Evolutionary conservation across 2,329 filamentous ascomycete species (phyloP).

Genomic region (Polychaeton citri): DNA sequence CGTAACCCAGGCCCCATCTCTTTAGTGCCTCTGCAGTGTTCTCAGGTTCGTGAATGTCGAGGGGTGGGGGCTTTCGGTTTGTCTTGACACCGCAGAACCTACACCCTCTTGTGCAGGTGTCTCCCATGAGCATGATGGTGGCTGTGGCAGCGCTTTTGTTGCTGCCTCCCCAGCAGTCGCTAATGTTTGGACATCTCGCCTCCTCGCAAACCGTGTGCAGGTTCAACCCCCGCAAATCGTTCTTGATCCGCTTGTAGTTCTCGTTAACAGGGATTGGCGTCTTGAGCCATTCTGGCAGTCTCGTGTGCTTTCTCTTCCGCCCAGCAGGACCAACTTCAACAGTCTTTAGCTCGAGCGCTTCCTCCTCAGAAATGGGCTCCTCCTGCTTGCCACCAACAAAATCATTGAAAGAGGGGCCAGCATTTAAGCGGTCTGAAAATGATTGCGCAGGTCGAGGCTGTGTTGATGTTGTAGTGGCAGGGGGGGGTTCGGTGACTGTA

Average conservation of each 20-base stretch:
- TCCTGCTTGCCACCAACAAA: slow-evolving; percentile 38
- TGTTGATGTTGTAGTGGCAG: slow-evolving; percentile 18
- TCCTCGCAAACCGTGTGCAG: slow-evolving; percentile 97
- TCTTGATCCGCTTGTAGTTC: slow-evolving; percentile 91
- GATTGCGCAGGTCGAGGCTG: slow-evolving; percentile 33
- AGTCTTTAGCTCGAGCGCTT: slow-evolving; percentile 48
- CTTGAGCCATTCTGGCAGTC: slow-evolving; percentile 89
- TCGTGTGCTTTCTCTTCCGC: slow-evolving; percentile 52
- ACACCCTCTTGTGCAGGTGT: slow-evolving; percentile 92
- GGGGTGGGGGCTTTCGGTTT: slow-evolving; percentile 55
- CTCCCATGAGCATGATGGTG: slow-evolving; percentile 98
- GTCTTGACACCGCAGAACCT: slow-evolving; percentile 98
- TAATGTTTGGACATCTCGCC: slow-evolving; percentile 92
- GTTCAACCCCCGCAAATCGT: slow-evolving; percentile 75
- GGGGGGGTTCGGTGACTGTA: slow-evolving; percentile 25
- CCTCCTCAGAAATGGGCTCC: slow-evolving; percentile 30
- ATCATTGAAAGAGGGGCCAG: slow-evolving; percentile 50
- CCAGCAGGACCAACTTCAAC: slow-evolving; percentile 48
- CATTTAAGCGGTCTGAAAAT: slow-evolving; percentile 51
- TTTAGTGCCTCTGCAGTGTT: slow-evolving; percentile 87
- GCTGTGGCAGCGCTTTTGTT: slow-evolving; percentile 84
- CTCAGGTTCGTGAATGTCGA: slow-evolving; percentile 94
- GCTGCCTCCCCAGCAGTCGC: slow-evolving; percentile 90
- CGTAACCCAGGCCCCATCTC: slow-evolving; percentile 89
- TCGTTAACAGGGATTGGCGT: slow-evolving; percentile 77